Evolutionary conservation across 148 eudicot species (phyloP).

Genomic region (Fagopyrum homotropicum): DNA sequence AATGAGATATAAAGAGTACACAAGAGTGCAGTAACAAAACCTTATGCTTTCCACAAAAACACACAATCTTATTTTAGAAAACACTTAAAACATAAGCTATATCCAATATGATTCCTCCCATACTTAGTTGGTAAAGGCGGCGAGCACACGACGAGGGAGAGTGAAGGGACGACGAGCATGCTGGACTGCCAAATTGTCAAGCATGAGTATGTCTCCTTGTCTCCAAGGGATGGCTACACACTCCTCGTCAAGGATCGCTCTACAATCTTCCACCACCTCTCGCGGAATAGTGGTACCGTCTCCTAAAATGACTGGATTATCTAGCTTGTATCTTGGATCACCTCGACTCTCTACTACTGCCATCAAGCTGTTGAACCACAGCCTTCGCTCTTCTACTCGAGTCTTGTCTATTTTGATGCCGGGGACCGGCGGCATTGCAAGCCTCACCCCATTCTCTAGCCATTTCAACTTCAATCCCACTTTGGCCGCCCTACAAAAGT

Average conservation of each 20-base stretch:
- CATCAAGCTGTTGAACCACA: conserved; percentile 11
- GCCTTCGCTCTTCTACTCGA: not conserved
- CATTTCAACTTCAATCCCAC: not conserved
- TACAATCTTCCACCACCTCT: not conserved
- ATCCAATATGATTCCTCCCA: too few relatives aligned
- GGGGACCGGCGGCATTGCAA: not conserved
- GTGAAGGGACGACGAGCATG: conserved; percentile 63
- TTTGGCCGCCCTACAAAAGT: not conserved
- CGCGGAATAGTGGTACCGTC: not conserved
- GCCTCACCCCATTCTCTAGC: not conserved
- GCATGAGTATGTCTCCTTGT: conserved; percentile 60
- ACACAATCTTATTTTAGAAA: too few relatives aligned
- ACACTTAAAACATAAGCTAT: too few relatives aligned
- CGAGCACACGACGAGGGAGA: conserved; percentile 75
- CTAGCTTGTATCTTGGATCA: too few relatives aligned
- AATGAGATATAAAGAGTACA: too few relatives aligned
- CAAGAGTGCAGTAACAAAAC: too few relatives aligned
- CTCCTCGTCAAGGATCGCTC: conserved; percentile 45
- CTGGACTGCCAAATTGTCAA: conserved; percentile 79
- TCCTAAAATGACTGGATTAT: not conserved
- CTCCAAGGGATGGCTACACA: conserved; percentile 71
- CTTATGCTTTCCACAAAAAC: too few relatives aligned
- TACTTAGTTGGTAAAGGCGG: not conserved
- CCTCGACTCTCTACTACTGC: not conserved
- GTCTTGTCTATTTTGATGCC: conserved; percentile 1